These are phyloP conservation scores for Chalaropsis ovoidea DNA, from an alignment of 2,329 filamentous ascomycete species.

Conservation along the genomic window DNA sequence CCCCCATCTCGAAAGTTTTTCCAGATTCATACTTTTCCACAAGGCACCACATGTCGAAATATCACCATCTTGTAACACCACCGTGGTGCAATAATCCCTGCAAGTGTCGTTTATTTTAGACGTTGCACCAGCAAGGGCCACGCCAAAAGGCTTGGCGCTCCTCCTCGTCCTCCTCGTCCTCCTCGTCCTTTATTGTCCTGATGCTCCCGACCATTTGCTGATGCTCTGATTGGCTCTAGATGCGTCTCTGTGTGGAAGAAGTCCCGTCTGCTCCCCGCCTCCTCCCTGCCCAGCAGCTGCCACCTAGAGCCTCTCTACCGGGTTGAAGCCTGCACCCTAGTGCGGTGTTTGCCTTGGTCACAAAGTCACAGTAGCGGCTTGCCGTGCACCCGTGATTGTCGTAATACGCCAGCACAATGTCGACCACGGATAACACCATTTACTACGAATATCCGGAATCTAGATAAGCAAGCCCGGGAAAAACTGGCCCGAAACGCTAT, in stretches of 20 bases:
- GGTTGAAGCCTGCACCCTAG: neutral
- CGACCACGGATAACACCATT: slow-evolving; percentile 4
- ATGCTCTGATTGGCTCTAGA: neutral
- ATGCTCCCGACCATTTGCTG: neutral
- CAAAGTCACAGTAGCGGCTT: neutral
- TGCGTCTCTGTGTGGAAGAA: neutral
- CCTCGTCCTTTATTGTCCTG: neutral
- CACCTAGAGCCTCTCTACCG: neutral
- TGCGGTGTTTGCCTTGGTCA: neutral
- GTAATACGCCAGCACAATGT: slow-evolving; percentile 8
- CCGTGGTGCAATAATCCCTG: slow-evolving; percentile 17
- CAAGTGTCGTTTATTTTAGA: slow-evolving; percentile 8
- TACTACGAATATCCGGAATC: neutral
- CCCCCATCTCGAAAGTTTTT: neutral
- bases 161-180: neutral
- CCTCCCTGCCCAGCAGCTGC: no score
- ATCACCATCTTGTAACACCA: neutral
- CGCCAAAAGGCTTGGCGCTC: neutral
- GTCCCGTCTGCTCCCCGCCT: no score
- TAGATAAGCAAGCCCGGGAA: neutral
- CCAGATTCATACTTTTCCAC: neutral
- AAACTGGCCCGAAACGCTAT: neutral
- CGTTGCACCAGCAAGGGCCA: slow-evolving; percentile 2
- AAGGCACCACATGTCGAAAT: neutral
- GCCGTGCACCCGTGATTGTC: neutral